Evolutionary conservation across 2,329 filamentous ascomycete species (phyloP), one percentile per base, ranked within the genome.

Genomic region (Cytospora paraplurivora): DNA sequence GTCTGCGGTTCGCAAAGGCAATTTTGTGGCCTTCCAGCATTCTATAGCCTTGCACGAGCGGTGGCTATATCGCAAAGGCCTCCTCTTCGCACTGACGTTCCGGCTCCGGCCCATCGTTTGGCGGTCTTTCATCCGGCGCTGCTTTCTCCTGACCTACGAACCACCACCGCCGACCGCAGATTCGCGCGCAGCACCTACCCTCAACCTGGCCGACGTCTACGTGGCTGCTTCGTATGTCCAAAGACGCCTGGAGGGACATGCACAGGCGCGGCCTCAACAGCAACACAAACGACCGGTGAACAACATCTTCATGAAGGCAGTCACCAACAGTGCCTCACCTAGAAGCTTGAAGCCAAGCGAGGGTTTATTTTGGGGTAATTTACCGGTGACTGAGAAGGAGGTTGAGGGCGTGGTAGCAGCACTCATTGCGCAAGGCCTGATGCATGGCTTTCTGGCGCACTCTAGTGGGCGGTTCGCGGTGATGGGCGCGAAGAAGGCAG

Each of bases 371-470:
- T 86, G 82, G 76, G 88, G 88, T 19, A 89, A 89, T 70, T 81
- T 83, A 66, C 73, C 79, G 66, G 79, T 88, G 38, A 81, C 85
- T 47, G 76, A 84, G 41, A 77, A 84, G 15, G 88, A 92, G 68
- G 81, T 96, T n/a, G 92, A 97, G 76, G 87, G 87, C 52, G 87
- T 91, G 56, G 82, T 96, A 13, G 86, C 90, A 0, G 88, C 88
- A 12, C 82, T 97, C 13, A 85, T 96, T 21, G 86, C 90, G 56
- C 91, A 96, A 75, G 91, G 90, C 0, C 79, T 97, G 32, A 81
- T 97, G 72, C 87, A 89, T 68, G 94, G 93, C 1, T 97, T 93
- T 71, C 84, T 97, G 34, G 91, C 90, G 17, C 92, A 96, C 71
- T 84, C 84, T 33, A 87, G 88, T 71, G 84, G 84, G 51, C 88